These are phyloP conservation scores for Lactifluus subvellereus DNA, from an alignment of 768 basidiomycete species.

Conservation along the genomic window DNA sequence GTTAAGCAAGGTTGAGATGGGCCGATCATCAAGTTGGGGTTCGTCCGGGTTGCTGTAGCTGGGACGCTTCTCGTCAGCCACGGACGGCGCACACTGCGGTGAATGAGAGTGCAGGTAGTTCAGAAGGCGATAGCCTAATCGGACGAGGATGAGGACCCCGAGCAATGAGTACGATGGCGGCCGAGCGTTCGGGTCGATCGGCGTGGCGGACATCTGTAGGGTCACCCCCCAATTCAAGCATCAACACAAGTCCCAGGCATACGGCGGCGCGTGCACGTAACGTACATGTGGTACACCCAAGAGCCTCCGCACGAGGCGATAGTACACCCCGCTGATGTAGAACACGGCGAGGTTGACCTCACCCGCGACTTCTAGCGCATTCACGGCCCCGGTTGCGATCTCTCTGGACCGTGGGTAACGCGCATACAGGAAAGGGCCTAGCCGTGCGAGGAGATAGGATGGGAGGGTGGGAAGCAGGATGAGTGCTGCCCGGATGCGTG, in stretches of 20 bases:
- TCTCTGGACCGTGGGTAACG: conserved; percentile 34
- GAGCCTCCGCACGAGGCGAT: conserved; percentile 62
- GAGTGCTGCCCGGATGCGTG: conserved; percentile 42
- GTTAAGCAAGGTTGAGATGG: conserved; percentile 53
- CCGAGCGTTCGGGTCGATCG: conserved; percentile 61
- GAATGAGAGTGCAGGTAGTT: conserved; percentile 37
- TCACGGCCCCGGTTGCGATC: conserved; percentile 39
- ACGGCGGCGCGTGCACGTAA: conserved; percentile 31
- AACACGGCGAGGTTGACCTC: conserved; percentile 79
- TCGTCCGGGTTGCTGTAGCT: conserved; percentile 33
- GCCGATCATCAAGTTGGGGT: conserved; percentile 52
- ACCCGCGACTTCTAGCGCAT: conserved; percentile 46
- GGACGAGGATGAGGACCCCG: conserved; percentile 61
- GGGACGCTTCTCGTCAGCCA: conserved; percentile 33
- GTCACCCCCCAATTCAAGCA: background rate
- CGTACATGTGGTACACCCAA: conserved; percentile 65
- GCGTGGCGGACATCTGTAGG: conserved; percentile 63
- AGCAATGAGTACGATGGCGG: conserved; percentile 86
- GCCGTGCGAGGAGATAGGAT: conserved; percentile 52
- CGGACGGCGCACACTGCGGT: conserved; percentile 16
- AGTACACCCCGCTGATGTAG: conserved; percentile 76
- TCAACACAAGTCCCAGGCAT: background rate
- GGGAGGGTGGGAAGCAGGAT: conserved; percentile 65
- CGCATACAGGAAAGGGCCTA: conserved; percentile 35
- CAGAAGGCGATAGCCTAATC: conserved; percentile 59